Conservation (phyloP, 148 eudicot genomes). For the Pharnaceum exiguum region DNA sequence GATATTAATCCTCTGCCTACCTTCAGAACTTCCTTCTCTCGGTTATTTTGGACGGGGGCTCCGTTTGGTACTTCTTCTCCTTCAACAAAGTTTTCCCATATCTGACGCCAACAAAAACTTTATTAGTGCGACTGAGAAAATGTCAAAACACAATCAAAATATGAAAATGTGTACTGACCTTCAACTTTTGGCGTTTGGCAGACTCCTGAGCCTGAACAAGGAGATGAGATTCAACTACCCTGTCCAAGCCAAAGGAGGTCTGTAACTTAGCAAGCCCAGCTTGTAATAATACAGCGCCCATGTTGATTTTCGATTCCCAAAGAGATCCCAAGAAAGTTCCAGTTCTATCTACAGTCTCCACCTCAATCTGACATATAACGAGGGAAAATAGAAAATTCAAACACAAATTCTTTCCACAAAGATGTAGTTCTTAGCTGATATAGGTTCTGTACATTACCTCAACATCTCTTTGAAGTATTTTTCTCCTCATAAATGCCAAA, state of each 20-base stretch:
- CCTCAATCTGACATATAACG: constrained; percentile 63
- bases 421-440: not conserved
- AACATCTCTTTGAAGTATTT: constrained; percentile 94
- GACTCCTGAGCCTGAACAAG: constrained; percentile 82
- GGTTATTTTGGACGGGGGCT: constrained; percentile 37
- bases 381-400: not conserved
- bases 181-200: constrained; percentile 82
- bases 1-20: too few relatives aligned
- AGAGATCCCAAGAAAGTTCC: constrained; percentile 93
- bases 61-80: constrained; percentile 82
- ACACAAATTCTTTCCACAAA: not conserved
- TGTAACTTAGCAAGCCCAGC: constrained; percentile 92
- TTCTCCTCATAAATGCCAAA: constrained; percentile 88
- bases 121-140: not conserved
- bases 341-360: constrained; percentile 91
- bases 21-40: constrained; percentile 82
- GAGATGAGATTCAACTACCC: constrained; percentile 75
- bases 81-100: constrained; percentile 91
- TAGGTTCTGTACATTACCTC: constrained; percentile 55
- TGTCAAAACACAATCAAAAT: not conserved
- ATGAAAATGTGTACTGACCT: constrained; percentile 34
- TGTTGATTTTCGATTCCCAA: constrained; percentile 73
- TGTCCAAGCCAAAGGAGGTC: constrained; percentile 60
- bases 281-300: constrained; percentile 63
- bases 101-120: constrained; percentile 35